These are phyloP conservation scores for Grosmannia clavigera DNA, from an alignment of 2,329 filamentous ascomycete species.

Conservation along the genomic window DNA sequence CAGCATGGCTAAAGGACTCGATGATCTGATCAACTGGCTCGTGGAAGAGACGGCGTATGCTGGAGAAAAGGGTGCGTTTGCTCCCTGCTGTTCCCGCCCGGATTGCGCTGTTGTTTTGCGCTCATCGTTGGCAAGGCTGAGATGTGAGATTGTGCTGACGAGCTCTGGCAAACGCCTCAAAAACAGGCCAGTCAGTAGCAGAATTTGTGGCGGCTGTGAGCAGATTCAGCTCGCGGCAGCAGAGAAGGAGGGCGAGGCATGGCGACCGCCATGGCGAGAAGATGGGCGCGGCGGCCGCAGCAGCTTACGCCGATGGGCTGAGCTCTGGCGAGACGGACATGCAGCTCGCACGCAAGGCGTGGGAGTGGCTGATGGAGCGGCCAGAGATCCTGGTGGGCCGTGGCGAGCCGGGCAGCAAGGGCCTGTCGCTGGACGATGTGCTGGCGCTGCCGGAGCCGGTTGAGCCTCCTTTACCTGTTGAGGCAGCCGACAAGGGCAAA, in stretches of 20 bases:
- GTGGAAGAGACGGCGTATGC: slow-evolving; percentile 31
- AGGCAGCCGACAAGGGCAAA: not conserved
- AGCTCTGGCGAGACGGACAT: not conserved
- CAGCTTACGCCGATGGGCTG: not conserved
- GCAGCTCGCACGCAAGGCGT: slow-evolving; percentile 26
- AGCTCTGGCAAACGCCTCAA: not conserved
- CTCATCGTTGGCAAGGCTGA: not conserved
- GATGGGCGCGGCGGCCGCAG: not conserved
- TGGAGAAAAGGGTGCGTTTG: slow-evolving; percentile 26
- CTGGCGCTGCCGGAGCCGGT: slow-evolving; percentile 23
- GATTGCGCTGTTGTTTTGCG: not conserved
- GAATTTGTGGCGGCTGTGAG: slow-evolving; percentile 14
- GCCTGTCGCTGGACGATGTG: slow-evolving; percentile 26
- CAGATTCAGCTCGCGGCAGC: slow-evolving; percentile 6
- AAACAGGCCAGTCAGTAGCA: slow-evolving; percentile 12
- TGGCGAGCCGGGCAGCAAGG: slow-evolving; percentile 20
- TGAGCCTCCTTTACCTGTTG: not conserved
- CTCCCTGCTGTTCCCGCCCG: too few species aligned
- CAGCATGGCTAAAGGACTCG: slow-evolving; percentile 26
- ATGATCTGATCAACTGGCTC: slow-evolving; percentile 31
- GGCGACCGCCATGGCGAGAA: too few species aligned
- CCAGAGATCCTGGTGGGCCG: slow-evolving; percentile 27
- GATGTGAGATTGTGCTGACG: not conserved
- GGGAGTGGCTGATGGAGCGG: slow-evolving; percentile 27
- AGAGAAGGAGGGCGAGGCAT: not conserved